Base-by-base conservation (phyloP, 1,284 basidiomycete species). In the Ustilago sp. region DNA sequence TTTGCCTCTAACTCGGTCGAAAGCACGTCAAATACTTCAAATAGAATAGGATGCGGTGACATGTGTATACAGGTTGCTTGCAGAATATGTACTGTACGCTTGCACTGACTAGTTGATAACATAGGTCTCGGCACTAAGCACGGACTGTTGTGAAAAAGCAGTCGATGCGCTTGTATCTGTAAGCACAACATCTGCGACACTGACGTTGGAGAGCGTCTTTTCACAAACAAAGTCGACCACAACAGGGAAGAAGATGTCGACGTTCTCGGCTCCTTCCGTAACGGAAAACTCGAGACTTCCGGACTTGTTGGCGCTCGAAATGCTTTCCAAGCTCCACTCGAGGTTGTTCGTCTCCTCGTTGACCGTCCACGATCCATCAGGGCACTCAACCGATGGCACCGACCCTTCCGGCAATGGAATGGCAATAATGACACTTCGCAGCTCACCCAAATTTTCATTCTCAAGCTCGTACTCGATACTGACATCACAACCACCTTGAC, bases 381-480 rank as follows among this genome's bases (percentile, higher is more conserved):
- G 90, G 0, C 92, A 91, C 3, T 92, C 90, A 2, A 98, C 92
- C 7, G 92, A 92, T 1, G 81, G 77, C 17, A 69, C 93, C 2
- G 93, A 92, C 55, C 93, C 93, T 58, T 91, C 87, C 90, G 95
- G 94, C 55, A 98, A 90, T 32, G 96, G 95, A 78, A 98, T 95
- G 60, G 92, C 92, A 74, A 98, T 94, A 79, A 92, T 89, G 38
- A 96, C 90, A 83, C 97, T 93, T 83, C 93, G 91, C 4, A 98
- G 88, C 75, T 92, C 90, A 38, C 68, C 65, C 43, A 84, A 54
- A 3, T 72, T 60, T 11, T 70, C 66, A 69, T 94, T 92, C 86
- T 96, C 94, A 54, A 98, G 92, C 86, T 98, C 95, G 86, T 97
- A 99, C 87, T 98, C 96, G 81, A 98, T 93, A 86, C 93, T 96